phyloP scores from a whole-genome alignment of 441 rosid species.

The Gossypium lobatum region DNA sequence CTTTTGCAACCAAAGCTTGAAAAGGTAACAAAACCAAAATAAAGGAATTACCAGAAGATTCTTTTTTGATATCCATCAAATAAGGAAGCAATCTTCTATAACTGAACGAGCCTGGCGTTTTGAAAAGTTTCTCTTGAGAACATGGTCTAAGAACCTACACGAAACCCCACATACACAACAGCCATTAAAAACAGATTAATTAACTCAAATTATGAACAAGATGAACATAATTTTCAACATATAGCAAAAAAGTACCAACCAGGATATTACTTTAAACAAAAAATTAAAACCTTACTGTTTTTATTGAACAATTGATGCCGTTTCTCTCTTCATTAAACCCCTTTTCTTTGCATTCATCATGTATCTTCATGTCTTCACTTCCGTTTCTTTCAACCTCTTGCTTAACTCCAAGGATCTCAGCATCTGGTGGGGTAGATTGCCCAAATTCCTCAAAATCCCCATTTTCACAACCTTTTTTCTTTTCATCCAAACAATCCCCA shows the following conservation, averaged over 20 bases:
- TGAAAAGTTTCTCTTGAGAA: constrained; percentile 37
- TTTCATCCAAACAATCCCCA: neutral
- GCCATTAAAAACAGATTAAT: neutral
- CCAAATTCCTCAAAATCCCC: neutral
- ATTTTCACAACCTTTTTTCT: neutral
- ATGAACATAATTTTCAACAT: neutral
- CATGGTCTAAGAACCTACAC: constrained; percentile 33
- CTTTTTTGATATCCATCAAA: constrained; percentile 45
- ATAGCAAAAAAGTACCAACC: neutral
- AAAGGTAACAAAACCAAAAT: neutral
- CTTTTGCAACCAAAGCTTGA: neutral
- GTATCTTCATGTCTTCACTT: neutral
- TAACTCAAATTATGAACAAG: neutral
- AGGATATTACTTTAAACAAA: neutral
- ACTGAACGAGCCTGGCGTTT: constrained; percentile 46
- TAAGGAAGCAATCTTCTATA: constrained; percentile 75
- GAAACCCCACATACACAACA: neutral
- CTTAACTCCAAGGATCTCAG: constrained; percentile 22
- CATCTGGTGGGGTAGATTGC: constrained; percentile 41
- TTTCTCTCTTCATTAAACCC: neutral
- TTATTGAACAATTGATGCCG: neutral
- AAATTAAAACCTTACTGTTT: neutral
- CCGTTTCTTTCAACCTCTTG: neutral
- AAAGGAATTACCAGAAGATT: constrained; percentile 28
- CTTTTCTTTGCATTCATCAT: neutral